Evolutionary conservation across 2,329 filamentous ascomycete genomes (phyloP).

Genomic region (Sclerotinia glacialis): DNA sequence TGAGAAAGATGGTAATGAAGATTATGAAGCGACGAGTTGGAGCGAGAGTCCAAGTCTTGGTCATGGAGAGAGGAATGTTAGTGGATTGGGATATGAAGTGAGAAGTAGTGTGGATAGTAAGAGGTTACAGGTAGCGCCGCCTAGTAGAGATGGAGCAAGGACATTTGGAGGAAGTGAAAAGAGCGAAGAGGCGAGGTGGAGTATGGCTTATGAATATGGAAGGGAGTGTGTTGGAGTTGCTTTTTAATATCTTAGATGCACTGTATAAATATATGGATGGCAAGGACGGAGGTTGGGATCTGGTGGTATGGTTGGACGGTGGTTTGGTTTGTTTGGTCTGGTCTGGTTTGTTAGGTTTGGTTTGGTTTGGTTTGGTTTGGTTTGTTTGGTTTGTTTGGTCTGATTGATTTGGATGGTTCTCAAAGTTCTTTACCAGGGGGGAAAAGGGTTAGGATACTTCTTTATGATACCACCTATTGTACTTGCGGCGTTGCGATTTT

Average conservation of each 20-base stretch:
- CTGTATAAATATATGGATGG: not conserved
- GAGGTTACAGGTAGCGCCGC: not conserved
- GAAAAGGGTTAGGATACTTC: constrained; percentile 4
- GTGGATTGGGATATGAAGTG: not conserved
- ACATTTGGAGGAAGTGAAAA: constrained; percentile 39
- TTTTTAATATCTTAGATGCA: constrained; percentile 37
- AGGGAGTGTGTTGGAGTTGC: constrained; percentile 48
- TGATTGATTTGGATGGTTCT: not conserved
- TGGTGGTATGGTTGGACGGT: not conserved
- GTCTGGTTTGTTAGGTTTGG: not conserved
- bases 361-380: not conserved
- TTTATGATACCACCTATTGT: constrained; percentile 15
- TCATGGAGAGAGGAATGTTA: not conserved
- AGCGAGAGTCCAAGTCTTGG: constrained; percentile 17
- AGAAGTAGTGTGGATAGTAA: constrained; percentile 9
- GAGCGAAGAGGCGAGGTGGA: constrained; percentile 40
- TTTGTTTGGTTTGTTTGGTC: not conserved
- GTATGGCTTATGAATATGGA: constrained; percentile 32
- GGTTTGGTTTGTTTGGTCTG: not conserved
- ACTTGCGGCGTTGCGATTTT: constrained; percentile 10
- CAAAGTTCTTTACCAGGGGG: not conserved
- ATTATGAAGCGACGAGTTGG: constrained; percentile 20
- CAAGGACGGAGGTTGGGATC: too few relatives aligned
- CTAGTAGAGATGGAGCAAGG: not conserved
- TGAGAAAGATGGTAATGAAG: constrained; percentile 14